Evolutionary conservation across 768 basidiomycete genomes (phyloP).

Genomic region (Gautieria morchelliformis): DNA sequence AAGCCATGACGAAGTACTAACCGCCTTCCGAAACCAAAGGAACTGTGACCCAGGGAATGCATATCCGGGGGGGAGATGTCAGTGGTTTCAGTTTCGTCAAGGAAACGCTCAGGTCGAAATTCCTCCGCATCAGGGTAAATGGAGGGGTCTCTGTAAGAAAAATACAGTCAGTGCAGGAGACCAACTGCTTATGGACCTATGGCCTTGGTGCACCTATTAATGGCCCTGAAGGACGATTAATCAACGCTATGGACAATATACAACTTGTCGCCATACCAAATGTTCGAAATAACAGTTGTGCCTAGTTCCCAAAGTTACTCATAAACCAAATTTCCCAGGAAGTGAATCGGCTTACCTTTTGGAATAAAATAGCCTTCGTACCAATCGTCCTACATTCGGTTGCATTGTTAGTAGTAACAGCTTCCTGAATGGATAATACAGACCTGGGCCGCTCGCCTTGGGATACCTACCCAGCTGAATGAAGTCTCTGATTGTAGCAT

Average conservation of each 20-base stretch:
- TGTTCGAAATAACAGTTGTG: background rate
- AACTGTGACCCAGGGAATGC: slow-evolving; percentile 21
- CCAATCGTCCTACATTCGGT: slow-evolving; percentile 13
- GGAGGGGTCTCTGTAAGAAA: background rate
- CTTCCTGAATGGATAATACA: background rate
- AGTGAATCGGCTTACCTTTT: slow-evolving; percentile 8
- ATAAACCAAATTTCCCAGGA: background rate
- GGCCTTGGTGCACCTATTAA: background rate
- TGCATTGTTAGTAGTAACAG: background rate
- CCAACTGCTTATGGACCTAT: background rate
- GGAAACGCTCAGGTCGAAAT: slow-evolving; percentile 20
- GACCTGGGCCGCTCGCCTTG: background rate
- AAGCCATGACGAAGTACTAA: background rate
- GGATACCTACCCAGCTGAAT: background rate
- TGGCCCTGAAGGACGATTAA: background rate
- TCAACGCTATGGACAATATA: background rate
- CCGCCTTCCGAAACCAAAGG: slow-evolving; percentile 22
- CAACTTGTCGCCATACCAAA: background rate
- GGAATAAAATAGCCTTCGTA: slow-evolving; percentile 16
- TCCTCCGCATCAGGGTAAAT: slow-evolving; percentile 12
- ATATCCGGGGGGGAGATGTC: slow-evolving; percentile 16
- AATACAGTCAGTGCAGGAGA: background rate
- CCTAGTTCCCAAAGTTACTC: background rate
- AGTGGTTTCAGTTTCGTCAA: slow-evolving; percentile 17
- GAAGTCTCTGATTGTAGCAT: background rate